phyloP scores from a whole-genome alignment of 345 rosid species.

The Pugionium dolabratum region DNA sequence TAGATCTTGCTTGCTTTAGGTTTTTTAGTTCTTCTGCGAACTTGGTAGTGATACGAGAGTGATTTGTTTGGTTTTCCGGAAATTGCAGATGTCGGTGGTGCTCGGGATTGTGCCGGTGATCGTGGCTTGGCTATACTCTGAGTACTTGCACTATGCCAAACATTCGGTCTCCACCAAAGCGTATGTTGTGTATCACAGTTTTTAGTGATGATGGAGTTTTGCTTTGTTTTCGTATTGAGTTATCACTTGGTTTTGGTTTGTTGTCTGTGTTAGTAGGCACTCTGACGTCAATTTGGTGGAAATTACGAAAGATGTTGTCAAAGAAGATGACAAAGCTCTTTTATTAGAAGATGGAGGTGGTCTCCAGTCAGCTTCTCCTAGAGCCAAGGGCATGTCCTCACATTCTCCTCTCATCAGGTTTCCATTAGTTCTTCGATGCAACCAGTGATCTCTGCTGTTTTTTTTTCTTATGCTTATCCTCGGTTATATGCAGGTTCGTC shows the following conservation, averaged over 20 bases:
- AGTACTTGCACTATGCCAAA: conserved; percentile 68
- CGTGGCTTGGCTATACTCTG: conserved; percentile 78
- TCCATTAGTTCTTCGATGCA: conserved; percentile 3
- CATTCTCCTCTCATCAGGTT: conserved; percentile 61
- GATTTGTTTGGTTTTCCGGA: conserved; percentile 14
- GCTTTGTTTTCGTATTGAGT: conserved; percentile 1
- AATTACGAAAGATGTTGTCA: conserved; percentile 50
- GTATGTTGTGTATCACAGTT: too few species aligned
- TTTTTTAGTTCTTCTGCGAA: background rate
- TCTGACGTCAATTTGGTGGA: conserved; percentile 81
- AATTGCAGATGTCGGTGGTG: conserved; percentile 69
- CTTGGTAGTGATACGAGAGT: conserved; percentile 20
- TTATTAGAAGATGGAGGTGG: conserved; percentile 76
- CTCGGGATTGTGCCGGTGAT: conserved; percentile 69
- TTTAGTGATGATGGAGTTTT: background rate
- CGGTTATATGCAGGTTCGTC: conserved; percentile 55
- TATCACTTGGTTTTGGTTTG: background rate
- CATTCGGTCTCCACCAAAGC: conserved; percentile 53
- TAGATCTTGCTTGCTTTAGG: conserved; percentile 32
- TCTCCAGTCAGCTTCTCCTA: conserved; percentile 82
- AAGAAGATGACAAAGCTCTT: conserved; percentile 76
- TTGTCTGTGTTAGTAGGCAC: conserved; percentile 55
- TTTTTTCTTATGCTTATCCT: conserved; percentile 4
- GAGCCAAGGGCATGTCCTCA: conserved; percentile 47
- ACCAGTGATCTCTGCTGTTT: background rate